A percentile compares a stretch with the other conserved stretches of the same genome.
Evolutionary conservation across 495 filamentous ascomycete genomes (phyloP).

Genomic region (Hyaloscypha hepaticicola): DNA sequence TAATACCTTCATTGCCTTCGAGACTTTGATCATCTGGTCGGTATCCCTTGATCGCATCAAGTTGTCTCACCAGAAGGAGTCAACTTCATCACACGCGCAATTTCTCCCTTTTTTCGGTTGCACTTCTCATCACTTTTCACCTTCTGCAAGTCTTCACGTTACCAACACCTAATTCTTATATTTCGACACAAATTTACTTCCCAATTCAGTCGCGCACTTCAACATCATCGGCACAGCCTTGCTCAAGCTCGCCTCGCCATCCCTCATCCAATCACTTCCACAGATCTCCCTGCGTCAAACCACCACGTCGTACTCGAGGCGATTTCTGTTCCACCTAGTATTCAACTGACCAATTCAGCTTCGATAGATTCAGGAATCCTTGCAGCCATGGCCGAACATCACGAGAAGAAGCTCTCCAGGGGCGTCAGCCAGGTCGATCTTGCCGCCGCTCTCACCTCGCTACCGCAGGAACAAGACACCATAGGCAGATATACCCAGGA

Average conservation of each 20-base stretch:
- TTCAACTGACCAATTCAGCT: not conserved
- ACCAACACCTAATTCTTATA: not conserved
- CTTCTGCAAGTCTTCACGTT: not conserved
- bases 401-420: constrained; percentile 18
- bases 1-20: not conserved
- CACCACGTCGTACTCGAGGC: not conserved
- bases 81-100: not conserved
- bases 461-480: not conserved
- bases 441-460: constrained; percentile 7
- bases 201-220: not conserved
- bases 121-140: not conserved
- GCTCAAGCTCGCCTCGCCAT: not conserved
- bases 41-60: not conserved
- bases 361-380: not conserved
- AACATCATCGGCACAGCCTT: not conserved
- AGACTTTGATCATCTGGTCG: not conserved
- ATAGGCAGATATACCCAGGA: constrained; percentile 15
- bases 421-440: constrained; percentile 23
- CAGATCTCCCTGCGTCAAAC: not conserved
- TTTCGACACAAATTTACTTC: not conserved
- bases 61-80: not conserved
- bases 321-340: not conserved
- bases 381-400: not conserved
- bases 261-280: constrained; percentile 1
- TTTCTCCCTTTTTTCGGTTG: not conserved